Evolutionary conservation across 495 filamentous ascomycete genomes (phyloP), one percentile per base, ranked within the genome.

Genomic region (Paragyromitra xinjiangensis): DNA sequence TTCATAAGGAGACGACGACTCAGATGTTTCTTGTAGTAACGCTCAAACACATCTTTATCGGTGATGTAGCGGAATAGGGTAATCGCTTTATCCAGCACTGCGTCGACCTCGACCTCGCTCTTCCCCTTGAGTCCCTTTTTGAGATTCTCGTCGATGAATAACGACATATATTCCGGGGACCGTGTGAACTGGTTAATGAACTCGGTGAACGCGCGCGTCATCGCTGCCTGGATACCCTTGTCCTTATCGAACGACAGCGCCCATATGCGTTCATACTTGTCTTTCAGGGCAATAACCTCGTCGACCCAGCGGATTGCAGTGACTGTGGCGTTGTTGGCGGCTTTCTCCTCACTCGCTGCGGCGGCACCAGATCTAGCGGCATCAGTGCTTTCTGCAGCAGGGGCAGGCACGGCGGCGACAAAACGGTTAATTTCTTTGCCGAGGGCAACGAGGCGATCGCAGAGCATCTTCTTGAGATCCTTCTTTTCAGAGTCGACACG

Each of bases 11-110:
- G 84, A 14, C 96, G 89, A 67, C 91, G 89, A 42, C 92, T 93
- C 0, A 99, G 87, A 85, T 99, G 95, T 82, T 97, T 98, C 86
- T 98, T 98, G 85, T 98, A 98, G 84, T 99, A 98, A 1, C 92
- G 87, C 83, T 99, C 96, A 72, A 98, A 99, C 78, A 97, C 89
- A 83, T 98, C 96, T 84, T 97, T 95, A 77, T 98, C 95, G 40
- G 89, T 87, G 51, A 99, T 87, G 66, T 97, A 97, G 39, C 93
- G 89, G 40, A 99, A 85, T 3, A 98, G 87, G 0, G 89, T 90
- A 72, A 97, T 95, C 12, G 94, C 94, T 81, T 97, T 97, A 64
- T 98, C 94, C 6, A 99, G 86, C 6, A 97, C 88, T 9, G 82
- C 79, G 80, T 99, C 95, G n/a, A 97, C 89, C 80, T 98, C 95